Evolutionary conservation across 2,329 filamentous ascomycete genomes (phyloP).

Genomic region (Nemania serpens): DNA sequence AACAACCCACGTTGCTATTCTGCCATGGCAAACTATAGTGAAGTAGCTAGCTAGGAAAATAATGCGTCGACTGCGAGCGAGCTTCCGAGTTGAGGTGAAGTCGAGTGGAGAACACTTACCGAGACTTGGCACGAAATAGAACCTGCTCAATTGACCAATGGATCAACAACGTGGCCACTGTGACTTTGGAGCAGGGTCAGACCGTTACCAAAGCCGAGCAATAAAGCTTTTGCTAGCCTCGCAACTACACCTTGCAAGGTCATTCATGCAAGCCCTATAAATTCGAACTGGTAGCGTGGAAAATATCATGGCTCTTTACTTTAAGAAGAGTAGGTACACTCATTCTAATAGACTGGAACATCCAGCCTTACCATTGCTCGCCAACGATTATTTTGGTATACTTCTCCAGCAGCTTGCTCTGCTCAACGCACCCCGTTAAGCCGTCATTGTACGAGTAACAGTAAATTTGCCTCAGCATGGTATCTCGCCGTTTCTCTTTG

Average conservation of each 20-base stretch:
- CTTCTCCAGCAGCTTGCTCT: constrained; percentile 58
- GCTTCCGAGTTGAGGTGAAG: neutral
- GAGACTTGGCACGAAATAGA: constrained; percentile 12
- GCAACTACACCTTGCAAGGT: neutral
- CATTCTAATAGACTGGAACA: neutral
- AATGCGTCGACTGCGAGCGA: neutral
- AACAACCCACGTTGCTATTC: neutral
- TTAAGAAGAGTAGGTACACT: neutral
- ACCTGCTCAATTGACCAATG: constrained; percentile 28
- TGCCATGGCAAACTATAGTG: neutral
- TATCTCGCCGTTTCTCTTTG: constrained; percentile 42
- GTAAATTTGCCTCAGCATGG: constrained; percentile 62
- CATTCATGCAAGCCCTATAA: neutral
- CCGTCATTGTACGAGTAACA: constrained; percentile 59
- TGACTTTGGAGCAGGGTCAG: neutral
- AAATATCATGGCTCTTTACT: neutral
- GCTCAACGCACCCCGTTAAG: constrained; percentile 58
- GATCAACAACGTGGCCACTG: constrained; percentile 30
- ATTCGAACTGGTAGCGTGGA: neutral
- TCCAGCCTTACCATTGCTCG: constrained; percentile 48
- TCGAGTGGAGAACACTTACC: constrained; percentile 3
- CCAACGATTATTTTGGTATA: constrained; percentile 64
- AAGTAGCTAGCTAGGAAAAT: neutral
- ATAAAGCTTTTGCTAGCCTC: neutral
- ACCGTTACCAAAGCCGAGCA: neutral